A percentile compares a stretch with the other conserved stretches of the same genome.
Conservation (phyloP, 73 alveolate species). For the Tetrahymena thermophila region DNA sequence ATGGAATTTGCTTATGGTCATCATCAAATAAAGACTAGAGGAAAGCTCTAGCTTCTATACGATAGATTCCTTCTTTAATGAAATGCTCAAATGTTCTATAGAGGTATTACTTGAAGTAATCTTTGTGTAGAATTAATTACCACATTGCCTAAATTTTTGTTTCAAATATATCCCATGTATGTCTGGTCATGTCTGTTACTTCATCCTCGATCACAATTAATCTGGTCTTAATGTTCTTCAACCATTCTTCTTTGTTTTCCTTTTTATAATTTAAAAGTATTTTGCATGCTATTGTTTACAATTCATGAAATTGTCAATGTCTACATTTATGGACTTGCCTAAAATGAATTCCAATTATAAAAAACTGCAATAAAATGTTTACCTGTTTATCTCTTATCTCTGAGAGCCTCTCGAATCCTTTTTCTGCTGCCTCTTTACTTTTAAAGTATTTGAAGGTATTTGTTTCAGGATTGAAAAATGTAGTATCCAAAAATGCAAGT, state of each 20-base stretch:
- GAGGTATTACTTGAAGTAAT: neutral
- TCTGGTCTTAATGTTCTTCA: neutral
- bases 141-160: neutral
- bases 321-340: neutral
- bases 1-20: conserved; percentile 16
- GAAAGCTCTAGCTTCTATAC: neutral
- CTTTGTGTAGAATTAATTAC: neutral
- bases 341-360: neutral
- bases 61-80: neutral
- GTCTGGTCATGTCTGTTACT: neutral
- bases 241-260: neutral
- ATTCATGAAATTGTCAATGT: neutral
- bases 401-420: neutral
- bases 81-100: neutral
- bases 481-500: neutral
- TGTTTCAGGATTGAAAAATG: neutral
- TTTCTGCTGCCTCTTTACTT: neutral
- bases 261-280: neutral
- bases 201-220: neutral
- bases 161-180: neutral
- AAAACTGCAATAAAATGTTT: neutral
- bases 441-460: neutral
- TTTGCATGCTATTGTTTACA: neutral
- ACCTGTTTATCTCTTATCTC: neutral
- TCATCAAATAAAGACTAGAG: conserved; percentile 16